Percentiles rank a stretch among this genome's conserved stretches.
Conservation (phyloP, 192 early-diverging fungal species). For the Obelidium mucronatum region DNA sequence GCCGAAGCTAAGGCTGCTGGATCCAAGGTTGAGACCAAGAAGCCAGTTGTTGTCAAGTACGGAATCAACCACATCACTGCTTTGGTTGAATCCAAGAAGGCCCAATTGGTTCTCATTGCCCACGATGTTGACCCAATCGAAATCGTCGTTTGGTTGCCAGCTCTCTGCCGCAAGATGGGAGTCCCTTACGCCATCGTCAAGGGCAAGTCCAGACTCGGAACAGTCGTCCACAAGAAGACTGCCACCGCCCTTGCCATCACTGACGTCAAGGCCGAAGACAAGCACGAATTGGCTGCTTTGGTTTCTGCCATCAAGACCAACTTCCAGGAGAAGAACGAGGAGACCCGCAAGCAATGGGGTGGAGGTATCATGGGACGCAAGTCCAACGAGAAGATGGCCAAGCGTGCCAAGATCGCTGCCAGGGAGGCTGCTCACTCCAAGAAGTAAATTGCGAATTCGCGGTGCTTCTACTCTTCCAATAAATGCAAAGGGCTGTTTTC, state of each 20-base stretch:
- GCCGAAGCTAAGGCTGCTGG: slow-evolving; percentile 90
- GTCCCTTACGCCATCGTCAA: slow-evolving; percentile 99
- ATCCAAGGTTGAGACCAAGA: slow-evolving; percentile 88
- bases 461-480: no score
- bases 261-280: slow-evolving; percentile 95
- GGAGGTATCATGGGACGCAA: slow-evolving; percentile 89
- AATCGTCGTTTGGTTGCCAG: slow-evolving; percentile 98
- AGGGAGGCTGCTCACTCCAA: slow-evolving; percentile 31
- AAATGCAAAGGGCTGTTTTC: no score
- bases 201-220: slow-evolving; percentile 98
- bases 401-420: slow-evolving; percentile 25
- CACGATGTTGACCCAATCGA: slow-evolving; percentile 99
- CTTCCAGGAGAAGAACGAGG: slow-evolving; percentile 95
- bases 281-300: slow-evolving; percentile 85
- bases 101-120: slow-evolving; percentile 98
- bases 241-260: slow-evolving; percentile 95
- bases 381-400: slow-evolving; percentile 37
- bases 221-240: slow-evolving; percentile 99
- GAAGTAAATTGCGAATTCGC: slow-evolving; percentile 41
- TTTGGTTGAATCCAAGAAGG: slow-evolving; percentile 98
- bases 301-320: slow-evolving; percentile 93
- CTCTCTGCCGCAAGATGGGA: slow-evolving; percentile 99
- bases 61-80: slow-evolving; percentile 99
- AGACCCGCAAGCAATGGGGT: slow-evolving; percentile 93
- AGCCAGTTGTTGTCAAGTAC: slow-evolving; percentile 97